Percentiles rank a stretch among this genome's conserved stretches.
These are phyloP conservation scores for Hymenoscyphus linearis DNA, from an alignment of 2,329 filamentous ascomycete species.

Conservation along the genomic window DNA sequence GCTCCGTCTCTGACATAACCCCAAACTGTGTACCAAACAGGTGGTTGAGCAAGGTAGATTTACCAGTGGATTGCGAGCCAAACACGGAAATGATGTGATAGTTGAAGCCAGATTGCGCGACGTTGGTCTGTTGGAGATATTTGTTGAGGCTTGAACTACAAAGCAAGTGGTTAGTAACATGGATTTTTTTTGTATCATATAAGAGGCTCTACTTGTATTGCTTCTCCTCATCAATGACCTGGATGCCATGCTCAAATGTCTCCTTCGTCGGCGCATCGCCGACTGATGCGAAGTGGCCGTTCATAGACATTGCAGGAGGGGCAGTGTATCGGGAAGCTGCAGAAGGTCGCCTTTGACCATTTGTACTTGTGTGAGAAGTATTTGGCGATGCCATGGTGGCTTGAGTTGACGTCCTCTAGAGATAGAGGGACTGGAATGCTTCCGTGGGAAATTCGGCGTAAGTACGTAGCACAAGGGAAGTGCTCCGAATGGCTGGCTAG, in stretches of 20 bases:
- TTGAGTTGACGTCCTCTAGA: not conserved
- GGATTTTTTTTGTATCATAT: not conserved
- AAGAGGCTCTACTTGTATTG: conserved; percentile 74
- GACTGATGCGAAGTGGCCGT: conserved; percentile 74
- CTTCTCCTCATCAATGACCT: conserved; percentile 95
- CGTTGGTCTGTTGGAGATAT: conserved; percentile 74
- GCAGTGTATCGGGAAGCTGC: conserved; percentile 30
- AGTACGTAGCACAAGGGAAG: not conserved
- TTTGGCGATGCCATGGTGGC: conserved; percentile 24
- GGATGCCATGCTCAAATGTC: conserved; percentile 87
- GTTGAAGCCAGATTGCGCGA: conserved; percentile 91
- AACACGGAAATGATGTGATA: conserved; percentile 99
- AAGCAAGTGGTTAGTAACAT: conserved; percentile 16
- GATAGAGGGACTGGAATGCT: conserved; percentile 1
- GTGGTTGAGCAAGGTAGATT: conserved; percentile 93
- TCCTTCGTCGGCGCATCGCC: conserved; percentile 59
- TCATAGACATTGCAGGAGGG: conserved; percentile 48
- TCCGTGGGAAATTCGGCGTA: conserved; percentile 3
- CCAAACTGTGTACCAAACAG: conserved; percentile 95
- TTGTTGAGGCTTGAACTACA: conserved; percentile 67
- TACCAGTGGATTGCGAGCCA: conserved; percentile 96
- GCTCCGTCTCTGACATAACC: conserved; percentile 93
- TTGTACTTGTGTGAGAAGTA: conserved; percentile 18
- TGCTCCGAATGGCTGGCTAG: not conserved
- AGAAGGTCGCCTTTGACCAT: conserved; percentile 23